Percentiles rank a stretch among this genome's conserved stretches.
Conservation (phyloP, 192 early-diverging fungal species). For the Spizellomyces sp. region DNA sequence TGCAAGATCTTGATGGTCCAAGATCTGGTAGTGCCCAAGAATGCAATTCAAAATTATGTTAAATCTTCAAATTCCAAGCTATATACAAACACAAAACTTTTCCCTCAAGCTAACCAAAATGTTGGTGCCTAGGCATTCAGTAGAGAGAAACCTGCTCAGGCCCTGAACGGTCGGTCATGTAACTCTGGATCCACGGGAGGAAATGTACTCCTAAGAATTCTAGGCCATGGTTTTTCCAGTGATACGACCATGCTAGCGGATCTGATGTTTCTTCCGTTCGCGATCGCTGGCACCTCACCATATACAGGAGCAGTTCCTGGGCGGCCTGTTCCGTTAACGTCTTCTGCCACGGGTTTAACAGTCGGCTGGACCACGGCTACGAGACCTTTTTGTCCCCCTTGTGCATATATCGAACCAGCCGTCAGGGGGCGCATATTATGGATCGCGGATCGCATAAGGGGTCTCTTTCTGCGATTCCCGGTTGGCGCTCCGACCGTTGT, state of each 20-base stretch:
- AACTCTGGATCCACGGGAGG: constrained; percentile 15
- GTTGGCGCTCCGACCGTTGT: too few relatives aligned
- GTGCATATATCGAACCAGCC: constrained; percentile 20
- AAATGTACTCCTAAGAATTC: constrained; percentile 4
- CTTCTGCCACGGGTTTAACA: not conserved
- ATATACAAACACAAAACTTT: too few relatives aligned
- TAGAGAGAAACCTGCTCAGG: not conserved
- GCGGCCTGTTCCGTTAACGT: not conserved
- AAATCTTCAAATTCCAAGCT: too few relatives aligned
- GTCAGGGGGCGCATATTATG: constrained; percentile 25
- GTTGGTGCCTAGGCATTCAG: too few relatives aligned
- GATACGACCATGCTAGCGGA: not conserved
- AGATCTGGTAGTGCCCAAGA: too few relatives aligned
- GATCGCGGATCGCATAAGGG: not conserved
- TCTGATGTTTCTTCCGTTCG: not conserved
- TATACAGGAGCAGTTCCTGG: not conserved
- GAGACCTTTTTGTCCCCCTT: constrained; percentile 2
- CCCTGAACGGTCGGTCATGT: constrained; percentile 27
- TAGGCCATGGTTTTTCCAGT: not conserved
- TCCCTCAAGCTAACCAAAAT: too few relatives aligned
- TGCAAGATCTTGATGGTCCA: too few relatives aligned
- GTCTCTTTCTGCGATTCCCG: too few relatives aligned
- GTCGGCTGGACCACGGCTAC: not conserved
- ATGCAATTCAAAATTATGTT: too few relatives aligned
- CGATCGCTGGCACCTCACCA: not conserved